Evolutionary conservation across 768 basidiomycete species (phyloP), one percentile per base, ranked within the genome.

Genomic region (Lentinus brumalis): DNA sequence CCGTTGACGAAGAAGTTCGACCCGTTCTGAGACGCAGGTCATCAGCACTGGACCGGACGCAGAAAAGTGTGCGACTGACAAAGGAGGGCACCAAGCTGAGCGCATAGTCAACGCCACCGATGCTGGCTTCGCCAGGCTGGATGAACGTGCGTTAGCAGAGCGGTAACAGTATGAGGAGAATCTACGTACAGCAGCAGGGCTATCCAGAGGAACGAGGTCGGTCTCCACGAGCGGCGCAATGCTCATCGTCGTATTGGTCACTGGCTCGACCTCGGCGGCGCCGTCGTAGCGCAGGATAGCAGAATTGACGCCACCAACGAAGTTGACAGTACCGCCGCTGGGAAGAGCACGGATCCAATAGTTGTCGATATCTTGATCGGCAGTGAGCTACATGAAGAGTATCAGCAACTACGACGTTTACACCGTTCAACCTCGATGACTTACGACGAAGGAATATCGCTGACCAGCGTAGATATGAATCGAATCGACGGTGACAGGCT

Each of bases 261-360:
- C 74, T 3, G 85, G 85, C 38, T 86, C 83, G 21, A 56, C 16
- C 14, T 65, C 61, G 18, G 49, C 55, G 0, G 84, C 85, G 18
- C 79, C 81, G 1, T 35, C 66, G 56, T 86, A 86, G 52, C 81
- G 76, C 39, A 86, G 67, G 56, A 86, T 83, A 4, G 83, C 85
- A 50, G 74, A 75, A 67, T 81, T 83, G 59, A 78, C 72, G 6
- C 77, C 77, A n/a, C 69, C 72, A 32, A 64, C 44, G 58, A 46
- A 39, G 21, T 30, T 30, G 40, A 42, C 18, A 3, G 51, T 51
- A 11, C 56, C 55, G 26, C 29, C 42, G 44, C 52, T 72, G 57
- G n/a, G 77, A 70, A 75, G 69, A 0, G 82, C 74, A 21, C 83
- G 80, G 47, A 86, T 74, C 83, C 83, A 87, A 67, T 86, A 87